Evolutionary conservation across 2,329 filamentous ascomycete genomes (phyloP).

Genomic region (Fusarium sp.): DNA sequence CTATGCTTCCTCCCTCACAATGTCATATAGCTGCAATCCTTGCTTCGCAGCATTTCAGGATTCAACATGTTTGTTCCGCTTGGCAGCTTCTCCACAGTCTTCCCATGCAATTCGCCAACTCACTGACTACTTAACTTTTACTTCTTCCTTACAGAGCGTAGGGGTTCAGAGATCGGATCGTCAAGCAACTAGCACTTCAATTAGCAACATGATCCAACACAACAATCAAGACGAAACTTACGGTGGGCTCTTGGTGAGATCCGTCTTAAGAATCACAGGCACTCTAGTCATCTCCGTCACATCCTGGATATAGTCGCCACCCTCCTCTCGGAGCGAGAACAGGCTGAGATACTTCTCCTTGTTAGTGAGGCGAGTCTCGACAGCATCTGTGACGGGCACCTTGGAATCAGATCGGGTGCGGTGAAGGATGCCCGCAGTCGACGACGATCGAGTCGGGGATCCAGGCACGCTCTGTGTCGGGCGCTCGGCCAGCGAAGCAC

Average conservation of each 20-base stretch:
- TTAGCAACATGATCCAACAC: constrained; percentile 34
- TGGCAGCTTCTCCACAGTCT: constrained; percentile 1
- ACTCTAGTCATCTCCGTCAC: constrained; percentile 97
- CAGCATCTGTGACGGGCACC: constrained; percentile 78
- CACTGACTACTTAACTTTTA: constrained; percentile 15
- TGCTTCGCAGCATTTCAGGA: constrained; percentile 4
- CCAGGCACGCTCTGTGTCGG: constrained; percentile 96
- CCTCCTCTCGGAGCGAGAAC: constrained; percentile 90
- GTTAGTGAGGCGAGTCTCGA: constrained; percentile 84
- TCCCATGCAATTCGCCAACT: constrained; percentile 13
- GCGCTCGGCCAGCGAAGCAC: constrained; percentile 88
- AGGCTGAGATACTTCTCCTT: constrained; percentile 96
- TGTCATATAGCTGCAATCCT: constrained; percentile 18
- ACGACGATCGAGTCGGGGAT: constrained; percentile 82
- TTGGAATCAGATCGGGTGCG: constrained; percentile 95
- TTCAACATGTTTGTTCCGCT: neutral
- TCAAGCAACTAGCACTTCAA: constrained; percentile 71
- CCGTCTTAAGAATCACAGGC: constrained; percentile 98
- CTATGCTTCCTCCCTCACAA: constrained; percentile 4
- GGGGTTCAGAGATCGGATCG: constrained; percentile 85
- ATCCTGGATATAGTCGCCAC: constrained; percentile 97
- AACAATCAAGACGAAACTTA: constrained; percentile 68
- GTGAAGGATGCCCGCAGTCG: constrained; percentile 76
- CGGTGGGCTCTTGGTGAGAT: constrained; percentile 98
- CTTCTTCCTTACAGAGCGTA: constrained; percentile 67